Base-by-base conservation (phyloP, 768 basidiomycete genomes). In the Megacollybia marginata region DNA sequence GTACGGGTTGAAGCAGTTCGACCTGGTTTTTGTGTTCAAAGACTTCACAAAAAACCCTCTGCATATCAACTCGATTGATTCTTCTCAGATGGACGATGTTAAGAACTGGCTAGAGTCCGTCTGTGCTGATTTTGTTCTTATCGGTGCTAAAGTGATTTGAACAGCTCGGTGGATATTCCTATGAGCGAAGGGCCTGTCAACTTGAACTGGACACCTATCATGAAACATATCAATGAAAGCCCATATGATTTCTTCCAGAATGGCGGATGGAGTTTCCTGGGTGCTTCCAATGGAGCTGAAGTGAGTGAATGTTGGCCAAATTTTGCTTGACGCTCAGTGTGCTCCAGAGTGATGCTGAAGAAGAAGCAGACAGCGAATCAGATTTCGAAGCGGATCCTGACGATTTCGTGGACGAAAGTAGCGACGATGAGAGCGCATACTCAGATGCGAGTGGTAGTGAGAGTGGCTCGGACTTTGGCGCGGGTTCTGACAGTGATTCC, bases 61-160 rank as follows among this genome's bases (percentile, higher is more conserved):
- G 9, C 96, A 98, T 60, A 92, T 98, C 71, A 98, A 99, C 64
- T 93, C 93, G 1, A 94, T 99, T 56, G 92, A 90, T 19, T 88
- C 80, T 49, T 69, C 80, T 2, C 87, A 92, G 57, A 80, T 98
- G 60, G 96, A 99, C 60, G 93, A 94, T 56, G 94, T 99, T 54
- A 98, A 97, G 69, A 94, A 96, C 60, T 99, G 96, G 96, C 78
- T 99, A 18, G 93, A 99, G 92, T 97, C 63, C 55, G 91, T 72
- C 11, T 7, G 23, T 6, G 4, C 23, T 2, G 6, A 28, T 28
- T 43, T 28, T 28, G 23, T 28, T 28, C 23, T 28, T 28, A 6
- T 28, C 6, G 23, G 6, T 28, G 12, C 16, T 40, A 38, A 42
- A 55, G 44, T 34, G 50, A 48, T 11, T 28, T 28, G 23, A 6